Conservation (phyloP, 805 yeast species). For the Priceomyces melissophilus region DNA sequence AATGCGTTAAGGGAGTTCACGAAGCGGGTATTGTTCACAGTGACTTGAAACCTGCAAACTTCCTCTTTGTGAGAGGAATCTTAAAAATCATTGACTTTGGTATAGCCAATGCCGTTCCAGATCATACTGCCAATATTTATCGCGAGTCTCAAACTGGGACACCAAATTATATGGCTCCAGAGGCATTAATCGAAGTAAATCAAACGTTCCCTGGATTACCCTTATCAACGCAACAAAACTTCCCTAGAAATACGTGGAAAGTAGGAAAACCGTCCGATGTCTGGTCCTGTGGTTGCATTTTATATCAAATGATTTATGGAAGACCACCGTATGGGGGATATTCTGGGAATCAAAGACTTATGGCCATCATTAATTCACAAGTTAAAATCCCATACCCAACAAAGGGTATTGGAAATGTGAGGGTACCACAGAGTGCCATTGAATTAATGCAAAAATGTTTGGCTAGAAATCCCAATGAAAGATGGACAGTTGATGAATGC, state of each 20-base stretch:
- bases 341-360: constrained; percentile 69
- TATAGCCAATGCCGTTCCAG: constrained; percentile 90
- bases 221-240: constrained; percentile 7
- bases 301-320: constrained; percentile 94
- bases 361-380: constrained; percentile 85
- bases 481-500: constrained; percentile 64
- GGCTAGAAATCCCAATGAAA: constrained; percentile 60
- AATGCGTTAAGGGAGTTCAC: constrained; percentile 87
- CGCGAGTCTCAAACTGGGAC: constrained; percentile 92
- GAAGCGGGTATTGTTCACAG: constrained; percentile 81
- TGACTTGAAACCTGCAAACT: constrained; percentile 69
- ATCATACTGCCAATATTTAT: constrained; percentile 84
- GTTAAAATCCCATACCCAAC: constrained; percentile 66
- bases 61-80: constrained; percentile 76
- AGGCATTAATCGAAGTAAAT: constrained; percentile 68
- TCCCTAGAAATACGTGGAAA: constrained; percentile 47
- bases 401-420: constrained; percentile 54
- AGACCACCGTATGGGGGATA: constrained; percentile 83
- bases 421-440: constrained; percentile 67
- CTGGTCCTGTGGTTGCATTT: constrained; percentile 97
- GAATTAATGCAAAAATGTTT: constrained; percentile 73
- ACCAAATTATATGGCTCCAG: constrained; percentile 98
- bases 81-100: constrained; percentile 94
- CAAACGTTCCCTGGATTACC: constrained; percentile 26
- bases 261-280: constrained; percentile 95